Percentiles rank a stretch among this genome's conserved stretches.
Conservation (phyloP, 2,329 filamentous ascomycete species). For the Rugonectria rugulosa region DNA sequence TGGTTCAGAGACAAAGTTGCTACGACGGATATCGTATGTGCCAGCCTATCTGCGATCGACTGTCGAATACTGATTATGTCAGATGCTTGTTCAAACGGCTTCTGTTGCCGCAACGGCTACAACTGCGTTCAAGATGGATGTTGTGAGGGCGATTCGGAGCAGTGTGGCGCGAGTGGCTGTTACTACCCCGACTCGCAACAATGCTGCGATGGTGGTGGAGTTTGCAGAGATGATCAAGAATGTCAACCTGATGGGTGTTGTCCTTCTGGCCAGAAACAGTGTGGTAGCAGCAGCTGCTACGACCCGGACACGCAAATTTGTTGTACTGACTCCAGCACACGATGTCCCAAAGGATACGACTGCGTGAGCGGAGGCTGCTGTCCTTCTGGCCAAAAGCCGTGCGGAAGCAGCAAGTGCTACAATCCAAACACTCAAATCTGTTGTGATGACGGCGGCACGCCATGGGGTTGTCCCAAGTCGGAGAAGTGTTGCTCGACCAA, state of each 20-base stretch:
- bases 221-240: background rate
- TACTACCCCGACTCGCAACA: background rate
- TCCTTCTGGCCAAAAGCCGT: background rate
- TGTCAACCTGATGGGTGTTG: background rate
- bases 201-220: background rate
- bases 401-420: conserved; percentile 4
- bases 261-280: background rate
- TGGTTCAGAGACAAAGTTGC: background rate
- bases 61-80: background rate
- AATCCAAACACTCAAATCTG: background rate
- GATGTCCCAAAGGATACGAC: conserved; percentile 2
- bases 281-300: background rate
- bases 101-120: background rate
- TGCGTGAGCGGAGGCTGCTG: conserved; percentile 6
- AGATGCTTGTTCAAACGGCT: background rate
- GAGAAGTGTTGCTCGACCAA: background rate
- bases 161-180: background rate
- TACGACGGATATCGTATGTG: background rate
- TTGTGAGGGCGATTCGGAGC: background rate
- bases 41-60: background rate
- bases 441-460: background rate
- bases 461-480: background rate
- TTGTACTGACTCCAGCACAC: background rate
- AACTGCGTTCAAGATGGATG: background rate
- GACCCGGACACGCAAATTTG: background rate